These are phyloP conservation scores for Lolium multiflorum DNA, from an alignment of 176 grass and related monocot species.

Conservation along the genomic window DNA sequence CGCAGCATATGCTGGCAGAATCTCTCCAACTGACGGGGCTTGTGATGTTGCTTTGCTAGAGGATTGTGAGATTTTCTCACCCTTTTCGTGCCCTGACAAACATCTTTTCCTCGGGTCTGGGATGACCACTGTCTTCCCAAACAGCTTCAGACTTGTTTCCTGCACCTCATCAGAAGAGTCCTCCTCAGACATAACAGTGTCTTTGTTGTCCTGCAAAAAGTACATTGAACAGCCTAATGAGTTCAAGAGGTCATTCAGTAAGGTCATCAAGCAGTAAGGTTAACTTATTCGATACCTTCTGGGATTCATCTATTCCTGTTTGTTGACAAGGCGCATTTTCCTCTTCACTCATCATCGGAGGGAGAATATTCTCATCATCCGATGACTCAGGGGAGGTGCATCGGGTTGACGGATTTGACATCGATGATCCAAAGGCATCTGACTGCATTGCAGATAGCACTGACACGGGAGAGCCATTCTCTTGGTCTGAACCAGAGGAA, in stretches of 20 bases:
- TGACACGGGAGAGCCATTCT: slow-evolving; percentile 72
- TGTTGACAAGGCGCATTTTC: slow-evolving; percentile 10
- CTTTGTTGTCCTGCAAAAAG: slow-evolving; percentile 46
- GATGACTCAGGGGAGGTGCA: slow-evolving; percentile 55
- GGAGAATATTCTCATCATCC: slow-evolving; percentile 39
- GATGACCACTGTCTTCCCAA: slow-evolving; percentile 85
- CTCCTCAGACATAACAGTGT: slow-evolving; percentile 46
- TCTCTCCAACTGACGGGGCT: background rate
- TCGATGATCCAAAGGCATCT: slow-evolving; percentile 58
- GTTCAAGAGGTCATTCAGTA: background rate
- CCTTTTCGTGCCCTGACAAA: slow-evolving; percentile 12
- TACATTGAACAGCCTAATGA: background rate
- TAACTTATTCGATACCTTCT: slow-evolving; percentile 39
- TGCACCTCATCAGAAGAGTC: slow-evolving; percentile 50
- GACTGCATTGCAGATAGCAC: slow-evolving; percentile 71
- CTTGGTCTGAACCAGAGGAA: slow-evolving; percentile 60
- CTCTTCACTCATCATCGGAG: background rate
- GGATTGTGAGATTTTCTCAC: background rate
- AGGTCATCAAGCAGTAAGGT: background rate
- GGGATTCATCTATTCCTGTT: slow-evolving; percentile 30
- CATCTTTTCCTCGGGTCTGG: slow-evolving; percentile 48
- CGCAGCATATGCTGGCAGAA: slow-evolving; percentile 22
- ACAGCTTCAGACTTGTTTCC: slow-evolving; percentile 78
- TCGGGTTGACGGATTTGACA: slow-evolving; percentile 46
- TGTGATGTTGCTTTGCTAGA: slow-evolving; percentile 9